Conservation (phyloP, 768 basidiomycete species). For the Rhodotorula sphaerocarpa region DNA sequence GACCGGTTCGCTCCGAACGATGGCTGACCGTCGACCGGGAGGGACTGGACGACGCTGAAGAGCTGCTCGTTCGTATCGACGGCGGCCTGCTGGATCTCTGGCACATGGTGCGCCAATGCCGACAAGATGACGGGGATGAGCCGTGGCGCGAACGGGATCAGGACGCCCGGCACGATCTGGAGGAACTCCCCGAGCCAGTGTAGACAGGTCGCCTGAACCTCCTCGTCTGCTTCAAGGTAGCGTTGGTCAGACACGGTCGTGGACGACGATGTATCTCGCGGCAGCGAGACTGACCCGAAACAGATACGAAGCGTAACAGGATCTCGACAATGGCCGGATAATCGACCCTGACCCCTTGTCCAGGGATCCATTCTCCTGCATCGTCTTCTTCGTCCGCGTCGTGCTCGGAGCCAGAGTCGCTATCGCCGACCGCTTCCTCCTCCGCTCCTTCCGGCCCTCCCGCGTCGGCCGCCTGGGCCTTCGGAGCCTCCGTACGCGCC, state of each 20-base stretch:
- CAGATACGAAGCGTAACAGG: conserved; percentile 56
- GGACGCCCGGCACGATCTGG: conserved; percentile 75
- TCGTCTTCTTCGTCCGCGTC: conserved; percentile 41
- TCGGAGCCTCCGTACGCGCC: neutral
- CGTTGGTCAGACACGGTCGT: neutral
- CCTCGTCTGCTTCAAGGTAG: conserved; percentile 60
- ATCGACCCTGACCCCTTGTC: conserved; percentile 85
- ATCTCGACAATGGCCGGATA: conserved; percentile 89
- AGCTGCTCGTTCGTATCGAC: conserved; percentile 77
- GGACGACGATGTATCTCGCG: neutral
- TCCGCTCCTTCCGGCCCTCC: conserved; percentile 32
- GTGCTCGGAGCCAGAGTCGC: conserved; percentile 39
- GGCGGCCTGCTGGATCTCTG: conserved; percentile 80
- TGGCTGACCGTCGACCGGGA: conserved; percentile 50
- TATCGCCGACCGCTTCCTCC: conserved; percentile 18
- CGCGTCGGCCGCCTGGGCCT: conserved; percentile 17
- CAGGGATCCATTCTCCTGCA: conserved; percentile 67
- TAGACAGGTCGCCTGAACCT: conserved; percentile 88
- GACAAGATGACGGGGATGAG: conserved; percentile 87
- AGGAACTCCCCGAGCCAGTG: conserved; percentile 88
- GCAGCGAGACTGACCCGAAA: conserved; percentile 53
- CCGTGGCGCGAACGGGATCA: conserved; percentile 87
- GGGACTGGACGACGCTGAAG: conserved; percentile 70
- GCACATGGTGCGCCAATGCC: conserved; percentile 83
- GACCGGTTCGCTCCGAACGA: conserved; percentile 45